These are phyloP conservation scores for Raffaelea deltoideospora DNA, from an alignment of 2,329 filamentous ascomycete genomes.

Conservation along the genomic window DNA sequence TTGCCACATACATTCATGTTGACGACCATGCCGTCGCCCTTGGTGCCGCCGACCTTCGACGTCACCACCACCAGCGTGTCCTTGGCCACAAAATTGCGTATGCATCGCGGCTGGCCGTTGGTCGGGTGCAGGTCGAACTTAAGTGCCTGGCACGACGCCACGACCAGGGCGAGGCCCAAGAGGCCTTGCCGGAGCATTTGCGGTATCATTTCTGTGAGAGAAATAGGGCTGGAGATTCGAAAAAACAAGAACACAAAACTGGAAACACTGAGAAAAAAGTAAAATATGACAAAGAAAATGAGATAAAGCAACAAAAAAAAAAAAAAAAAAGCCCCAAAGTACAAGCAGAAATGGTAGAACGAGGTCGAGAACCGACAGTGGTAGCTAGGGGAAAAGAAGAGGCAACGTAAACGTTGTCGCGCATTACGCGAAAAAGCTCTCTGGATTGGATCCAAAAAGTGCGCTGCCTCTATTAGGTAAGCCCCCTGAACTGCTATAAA, in stretches of 20 bases:
- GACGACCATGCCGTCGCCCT: conserved; percentile 81
- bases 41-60: conserved; percentile 67
- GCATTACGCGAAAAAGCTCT: no score
- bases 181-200: conserved; percentile 40
- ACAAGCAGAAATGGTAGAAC: neutral
- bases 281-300: neutral
- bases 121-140: conserved; percentile 85
- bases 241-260: neutral
- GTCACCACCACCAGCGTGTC: conserved; percentile 95
- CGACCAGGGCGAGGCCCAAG: conserved; percentile 41
- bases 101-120: conserved; percentile 60
- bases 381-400: no score
- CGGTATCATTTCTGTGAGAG: conserved; percentile 10
- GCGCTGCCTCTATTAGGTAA: no score
- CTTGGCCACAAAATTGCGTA: conserved; percentile 86
- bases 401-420: no score
- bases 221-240: neutral
- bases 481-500: no score
- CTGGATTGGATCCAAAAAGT: no score
- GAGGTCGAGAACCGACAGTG: no score
- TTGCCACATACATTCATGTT: conserved; percentile 68
- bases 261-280: neutral
- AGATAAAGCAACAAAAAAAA: neutral
- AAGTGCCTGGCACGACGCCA: conserved; percentile 48
- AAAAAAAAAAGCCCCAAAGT: neutral